A percentile compares a stretch with the other conserved stretches of the same genome.
These are phyloP conservation scores for Astragalus glycyphyllos DNA, from an alignment of 306 rosid genomes.

Conservation along the genomic window DNA sequence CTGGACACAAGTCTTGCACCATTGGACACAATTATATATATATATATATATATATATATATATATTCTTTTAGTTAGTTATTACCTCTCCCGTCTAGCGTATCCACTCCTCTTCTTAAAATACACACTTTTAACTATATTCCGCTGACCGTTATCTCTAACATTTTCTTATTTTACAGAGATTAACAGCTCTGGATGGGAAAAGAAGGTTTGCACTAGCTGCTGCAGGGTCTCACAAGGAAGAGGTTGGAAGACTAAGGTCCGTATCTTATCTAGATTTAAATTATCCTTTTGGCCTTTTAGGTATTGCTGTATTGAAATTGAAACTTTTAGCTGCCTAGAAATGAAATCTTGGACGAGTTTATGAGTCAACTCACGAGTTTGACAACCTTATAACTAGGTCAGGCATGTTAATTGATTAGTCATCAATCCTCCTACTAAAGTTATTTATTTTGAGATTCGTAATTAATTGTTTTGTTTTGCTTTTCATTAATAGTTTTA, in stretches of 20 bases:
- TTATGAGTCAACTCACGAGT: no score
- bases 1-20: neutral
- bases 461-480: conserved; percentile 9
- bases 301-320: conserved; percentile 16
- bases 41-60: no score
- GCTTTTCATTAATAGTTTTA: conserved; percentile 16
- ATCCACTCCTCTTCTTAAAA: conserved; percentile 3
- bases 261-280: conserved; percentile 25
- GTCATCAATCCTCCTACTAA: neutral
- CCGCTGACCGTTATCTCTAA: conserved; percentile 18
- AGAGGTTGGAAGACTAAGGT: conserved; percentile 96
- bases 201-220: conserved; percentile 94
- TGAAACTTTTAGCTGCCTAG: conserved; percentile 10
- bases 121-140: neutral
- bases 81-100: conserved; percentile 7
- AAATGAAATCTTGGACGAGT: no score
- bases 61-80: neutral
- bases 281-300: conserved; percentile 16
- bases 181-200: conserved; percentile 95
- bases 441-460: conserved; percentile 14
- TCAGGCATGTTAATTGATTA: neutral
- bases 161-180: conserved; percentile 55
- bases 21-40: neutral
- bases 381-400: neutral
- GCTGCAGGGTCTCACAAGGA: conserved; percentile 95